Conservation (phyloP, 2,329 filamentous ascomycete species). For the Podosphaera xanthii region DNA sequence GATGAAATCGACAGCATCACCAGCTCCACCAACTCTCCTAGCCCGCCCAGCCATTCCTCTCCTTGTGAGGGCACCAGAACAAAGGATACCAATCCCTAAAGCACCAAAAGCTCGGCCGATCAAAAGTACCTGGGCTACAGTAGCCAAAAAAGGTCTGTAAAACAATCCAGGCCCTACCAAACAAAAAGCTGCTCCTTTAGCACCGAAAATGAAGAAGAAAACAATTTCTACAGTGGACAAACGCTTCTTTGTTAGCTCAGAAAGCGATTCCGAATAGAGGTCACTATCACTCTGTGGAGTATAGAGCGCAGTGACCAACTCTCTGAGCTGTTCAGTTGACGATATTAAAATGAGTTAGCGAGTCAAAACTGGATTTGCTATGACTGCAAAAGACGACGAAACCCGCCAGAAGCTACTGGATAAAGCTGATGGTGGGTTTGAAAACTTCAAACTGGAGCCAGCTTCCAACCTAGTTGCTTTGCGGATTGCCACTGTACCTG, state of each 20-base stretch:
- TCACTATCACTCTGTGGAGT: neutral
- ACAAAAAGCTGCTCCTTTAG: neutral
- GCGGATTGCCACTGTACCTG: too few relatives aligned
- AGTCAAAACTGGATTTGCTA: too few relatives aligned
- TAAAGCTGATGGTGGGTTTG: too few relatives aligned
- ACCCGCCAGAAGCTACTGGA: too few relatives aligned
- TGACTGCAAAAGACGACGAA: too few relatives aligned
- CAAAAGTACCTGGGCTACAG: neutral
- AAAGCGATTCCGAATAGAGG: neutral
- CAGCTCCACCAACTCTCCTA: neutral
- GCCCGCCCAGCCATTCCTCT: neutral
- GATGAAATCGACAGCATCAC: too few relatives aligned
- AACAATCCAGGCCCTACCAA: neutral
- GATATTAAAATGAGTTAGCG: too few relatives aligned
- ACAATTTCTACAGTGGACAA: neutral
- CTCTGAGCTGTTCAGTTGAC: too few relatives aligned
- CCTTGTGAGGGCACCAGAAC: neutral
- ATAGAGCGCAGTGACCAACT: too few relatives aligned
- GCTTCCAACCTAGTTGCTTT: too few relatives aligned
- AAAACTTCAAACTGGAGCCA: too few relatives aligned
- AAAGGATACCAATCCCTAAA: neutral
- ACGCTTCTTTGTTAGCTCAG: neutral
- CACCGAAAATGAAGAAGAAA: neutral
- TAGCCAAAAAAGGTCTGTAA: neutral
- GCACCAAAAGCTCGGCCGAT: neutral